Conservation (phyloP, 169 alveolate genomes). For the Plasmodium fragile region DNA sequence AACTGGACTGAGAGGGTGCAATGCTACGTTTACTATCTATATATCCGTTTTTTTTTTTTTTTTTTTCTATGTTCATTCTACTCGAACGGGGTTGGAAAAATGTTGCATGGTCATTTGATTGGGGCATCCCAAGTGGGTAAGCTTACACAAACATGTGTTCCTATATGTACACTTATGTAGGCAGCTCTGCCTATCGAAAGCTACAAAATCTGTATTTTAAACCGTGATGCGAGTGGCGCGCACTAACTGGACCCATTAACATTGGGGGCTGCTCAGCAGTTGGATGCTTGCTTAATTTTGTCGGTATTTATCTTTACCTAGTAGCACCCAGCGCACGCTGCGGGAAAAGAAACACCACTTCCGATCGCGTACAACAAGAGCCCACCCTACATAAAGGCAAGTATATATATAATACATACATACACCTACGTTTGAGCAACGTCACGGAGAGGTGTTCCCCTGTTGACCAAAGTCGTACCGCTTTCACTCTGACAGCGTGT, state of each 20-base stretch:
- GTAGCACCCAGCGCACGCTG: background rate
- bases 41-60: conserved; percentile 5
- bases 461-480: background rate
- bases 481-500: background rate
- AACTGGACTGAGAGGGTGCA: background rate
- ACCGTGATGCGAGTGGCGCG: background rate
- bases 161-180: conserved; percentile 10
- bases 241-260: background rate
- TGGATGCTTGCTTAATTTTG: background rate
- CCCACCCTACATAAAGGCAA: background rate
- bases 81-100: background rate
- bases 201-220: background rate
- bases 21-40: background rate
- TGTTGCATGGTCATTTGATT: background rate
- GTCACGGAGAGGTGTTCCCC: background rate
- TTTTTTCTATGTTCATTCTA: background rate
- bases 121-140: background rate
- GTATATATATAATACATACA: background rate
- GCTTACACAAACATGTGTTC: background rate
- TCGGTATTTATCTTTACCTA: background rate
- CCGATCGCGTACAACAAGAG: background rate
- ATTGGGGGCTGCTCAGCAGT: background rate
- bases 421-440: background rate
- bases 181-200: background rate
- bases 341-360: background rate